Conservation (phyloP, 108 stramenopile species). For the Pseudonitzschia pungens region DNA sequence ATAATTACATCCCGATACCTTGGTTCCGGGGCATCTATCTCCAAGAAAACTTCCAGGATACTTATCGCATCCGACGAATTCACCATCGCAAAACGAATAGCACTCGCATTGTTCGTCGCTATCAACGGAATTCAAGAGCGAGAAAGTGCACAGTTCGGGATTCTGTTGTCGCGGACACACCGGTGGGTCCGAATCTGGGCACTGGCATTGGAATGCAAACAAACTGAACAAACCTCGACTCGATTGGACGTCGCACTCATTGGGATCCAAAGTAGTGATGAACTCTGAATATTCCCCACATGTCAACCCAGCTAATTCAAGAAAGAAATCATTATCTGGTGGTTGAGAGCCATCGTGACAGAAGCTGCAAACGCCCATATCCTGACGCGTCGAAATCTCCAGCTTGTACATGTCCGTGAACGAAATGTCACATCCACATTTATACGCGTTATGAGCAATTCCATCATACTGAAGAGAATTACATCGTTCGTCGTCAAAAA, state of each 20-base stretch:
- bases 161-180: slow-evolving; percentile 22
- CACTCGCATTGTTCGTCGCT: slow-evolving; percentile 28
- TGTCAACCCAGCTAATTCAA: not conserved
- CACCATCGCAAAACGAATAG: slow-evolving; percentile 31
- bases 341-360: slow-evolving; percentile 23
- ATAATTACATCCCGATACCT: slow-evolving; percentile 28
- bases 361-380: slow-evolving; percentile 10
- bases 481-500: slow-evolving; percentile 23
- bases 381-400: not conserved
- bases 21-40: slow-evolving; percentile 13
- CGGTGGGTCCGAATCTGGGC: not conserved
- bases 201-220: slow-evolving; percentile 23
- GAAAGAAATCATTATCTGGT: not conserved
- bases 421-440: slow-evolving; percentile 23
- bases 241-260: slow-evolving; percentile 5
- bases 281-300: slow-evolving; percentile 7
- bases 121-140: slow-evolving; percentile 19
- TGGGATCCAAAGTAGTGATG: not conserved
- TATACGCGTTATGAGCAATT: slow-evolving; percentile 18
- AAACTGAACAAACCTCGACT: slow-evolving; percentile 7
- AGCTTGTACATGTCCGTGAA: not conserved
- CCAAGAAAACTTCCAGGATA: slow-evolving; percentile 28
- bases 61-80: slow-evolving; percentile 17
- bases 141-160: slow-evolving; percentile 27
- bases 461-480: slow-evolving; percentile 11